Conservation (phyloP, 2,329 filamentous ascomycete genomes). For the Cryphonectria carpinicola region DNA sequence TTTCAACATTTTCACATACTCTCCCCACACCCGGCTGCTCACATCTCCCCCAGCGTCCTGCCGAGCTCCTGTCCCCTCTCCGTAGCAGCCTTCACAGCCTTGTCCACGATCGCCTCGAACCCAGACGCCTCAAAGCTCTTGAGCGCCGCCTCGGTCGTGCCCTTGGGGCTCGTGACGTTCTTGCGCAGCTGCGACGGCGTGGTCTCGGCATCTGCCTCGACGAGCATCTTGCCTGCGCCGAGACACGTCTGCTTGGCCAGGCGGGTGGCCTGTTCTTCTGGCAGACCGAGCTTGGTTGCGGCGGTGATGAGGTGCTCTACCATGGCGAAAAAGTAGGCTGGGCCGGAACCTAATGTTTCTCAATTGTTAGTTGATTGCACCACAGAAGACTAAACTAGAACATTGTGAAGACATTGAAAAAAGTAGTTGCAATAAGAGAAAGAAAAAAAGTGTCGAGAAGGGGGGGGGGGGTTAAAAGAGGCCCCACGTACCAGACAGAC, state of each 20-base stretch:
- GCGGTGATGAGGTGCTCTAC: slow-evolving; percentile 54
- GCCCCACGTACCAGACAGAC: slow-evolving; percentile 47
- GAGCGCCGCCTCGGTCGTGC: slow-evolving; percentile 54
- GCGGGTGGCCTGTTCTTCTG: slow-evolving; percentile 52
- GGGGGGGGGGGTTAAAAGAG: not conserved
- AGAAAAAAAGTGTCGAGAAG: not conserved
- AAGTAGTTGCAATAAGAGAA: not conserved
- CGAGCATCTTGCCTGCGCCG: slow-evolving; percentile 56
- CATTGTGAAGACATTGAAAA: not conserved
- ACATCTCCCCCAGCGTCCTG: slow-evolving; percentile 20
- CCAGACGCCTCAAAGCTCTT: slow-evolving; percentile 51
- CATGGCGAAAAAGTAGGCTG: slow-evolving; percentile 58
- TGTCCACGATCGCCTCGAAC: slow-evolving; percentile 48
- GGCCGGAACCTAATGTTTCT: slow-evolving; percentile 47
- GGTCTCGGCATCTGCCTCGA: slow-evolving; percentile 50
- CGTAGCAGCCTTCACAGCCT: slow-evolving; percentile 51
- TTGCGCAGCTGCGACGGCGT: slow-evolving; percentile 51
- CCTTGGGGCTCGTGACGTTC: slow-evolving; percentile 58
- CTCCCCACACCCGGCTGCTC: not conserved
- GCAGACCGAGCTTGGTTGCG: slow-evolving; percentile 48
- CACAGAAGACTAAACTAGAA: not conserved
- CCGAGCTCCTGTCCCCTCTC: slow-evolving; percentile 49
- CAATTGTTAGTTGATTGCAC: not conserved
- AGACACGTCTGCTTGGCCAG: slow-evolving; percentile 55
- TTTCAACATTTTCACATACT: too few relatives aligned